Percentiles rank a stretch among this genome's conserved stretches.
phyloP scores from a whole-genome alignment of 1,139 yeast genomes.

The Fermentozyma sake region DNA sequence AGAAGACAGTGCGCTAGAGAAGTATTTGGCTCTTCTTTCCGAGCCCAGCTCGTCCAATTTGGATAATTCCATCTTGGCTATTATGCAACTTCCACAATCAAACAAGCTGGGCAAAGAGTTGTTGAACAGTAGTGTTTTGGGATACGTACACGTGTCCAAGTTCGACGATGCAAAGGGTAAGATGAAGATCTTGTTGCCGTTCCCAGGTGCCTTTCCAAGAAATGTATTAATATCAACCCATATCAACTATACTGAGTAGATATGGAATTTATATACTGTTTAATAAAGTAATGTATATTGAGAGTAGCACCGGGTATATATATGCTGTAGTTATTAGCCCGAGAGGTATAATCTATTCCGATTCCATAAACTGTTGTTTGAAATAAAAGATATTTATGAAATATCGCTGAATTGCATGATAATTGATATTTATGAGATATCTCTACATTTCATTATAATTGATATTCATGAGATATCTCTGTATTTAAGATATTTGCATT shows the following conservation, averaged over 20 bases:
- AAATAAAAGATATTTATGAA: too few species aligned
- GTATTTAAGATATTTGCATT: too few species aligned
- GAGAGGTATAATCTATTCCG: too few species aligned
- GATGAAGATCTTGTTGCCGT: slow-evolving; percentile 73
- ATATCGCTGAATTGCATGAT: too few species aligned
- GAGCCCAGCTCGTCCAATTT: slow-evolving; percentile 50
- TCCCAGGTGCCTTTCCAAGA: slow-evolving; percentile 79
- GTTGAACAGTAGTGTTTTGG: slow-evolving; percentile 58
- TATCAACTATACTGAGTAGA: slow-evolving; percentile 63
- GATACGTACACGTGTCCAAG: slow-evolving; percentile 51
- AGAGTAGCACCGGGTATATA: too few species aligned
- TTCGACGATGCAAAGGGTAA: slow-evolving; percentile 66
- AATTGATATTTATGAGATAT: too few species aligned
- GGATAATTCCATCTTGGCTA: slow-evolving; percentile 72
- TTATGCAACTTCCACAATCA: slow-evolving; percentile 57
- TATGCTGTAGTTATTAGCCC: too few species aligned
- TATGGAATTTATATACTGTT: neutral
- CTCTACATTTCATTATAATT: too few species aligned
- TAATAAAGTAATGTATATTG: too few species aligned
- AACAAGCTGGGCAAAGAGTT: slow-evolving; percentile 48
- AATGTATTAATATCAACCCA: slow-evolving; percentile 63
- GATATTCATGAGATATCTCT: too few species aligned
- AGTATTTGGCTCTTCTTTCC: slow-evolving; percentile 27
- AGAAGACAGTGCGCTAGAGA: slow-evolving; percentile 29
- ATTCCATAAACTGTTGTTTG: too few species aligned